Evolutionary conservation across 257 asterid species (phyloP), one percentile per base, ranked within the genome.

Genomic region (Jasminum sambac): DNA sequence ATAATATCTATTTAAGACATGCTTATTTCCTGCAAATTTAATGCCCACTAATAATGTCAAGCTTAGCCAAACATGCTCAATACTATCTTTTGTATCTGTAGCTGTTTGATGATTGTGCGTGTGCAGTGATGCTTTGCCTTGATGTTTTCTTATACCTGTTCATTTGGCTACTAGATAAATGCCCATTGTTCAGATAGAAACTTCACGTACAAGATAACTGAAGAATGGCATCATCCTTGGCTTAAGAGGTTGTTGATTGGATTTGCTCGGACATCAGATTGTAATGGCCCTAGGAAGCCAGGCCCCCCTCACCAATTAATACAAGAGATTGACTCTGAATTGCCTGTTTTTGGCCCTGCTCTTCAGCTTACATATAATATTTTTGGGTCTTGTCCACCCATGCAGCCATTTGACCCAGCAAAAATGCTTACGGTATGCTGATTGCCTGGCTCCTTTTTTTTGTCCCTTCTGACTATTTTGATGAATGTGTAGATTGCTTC

Each of bases 321-420:
- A 74, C 95, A 91, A 80, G 98, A 95, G 86, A 89, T 95, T 38
- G 96, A 95, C 74, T 79, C 95, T 67, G 96, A 91, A 73, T 76
- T 95, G 65, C 96, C 98, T 1, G 77, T 85, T 66, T 75, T 84
- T 64, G 89, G 82, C 74, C 98, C 99, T 66, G 98, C 94, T 23
- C 97, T 95, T 74, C 90, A 88, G 82, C 96, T 95, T 69, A 95
- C 99, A 1, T 80, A 91, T 77, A 73, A 81, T 84, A 81, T 95
- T 55, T 95, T 95, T 59, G 99, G 98, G 30, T 91, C 99, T 52
- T 95, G 98, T 76, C 99, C 99, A 2, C 99, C 99, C 50, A 84
- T 88, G 95, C 98, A 95, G 79, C 99, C 97, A 57, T 95, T 95
- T 84, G 99, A 89, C 82, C 98, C 98, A 44, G 96, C 99, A 57